A percentile compares a stretch with the other conserved stretches of the same genome.
Evolutionary conservation across 1,284 basidiomycete genomes (phyloP).

Genomic region (Trametes versicolor): DNA sequence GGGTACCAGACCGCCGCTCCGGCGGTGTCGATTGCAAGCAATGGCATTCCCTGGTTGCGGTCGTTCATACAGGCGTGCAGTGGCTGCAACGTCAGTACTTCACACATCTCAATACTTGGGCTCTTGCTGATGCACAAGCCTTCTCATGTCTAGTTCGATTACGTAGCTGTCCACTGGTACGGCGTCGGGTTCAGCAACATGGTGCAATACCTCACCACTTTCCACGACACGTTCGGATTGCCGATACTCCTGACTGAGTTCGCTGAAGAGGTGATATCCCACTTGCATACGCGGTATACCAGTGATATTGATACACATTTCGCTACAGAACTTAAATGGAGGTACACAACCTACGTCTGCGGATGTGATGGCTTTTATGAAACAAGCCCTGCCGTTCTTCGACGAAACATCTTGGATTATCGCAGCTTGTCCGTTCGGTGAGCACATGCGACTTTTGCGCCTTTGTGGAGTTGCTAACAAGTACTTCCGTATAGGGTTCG

Average conservation of each 20-base stretch:
- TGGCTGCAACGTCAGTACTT: constrained; percentile 60
- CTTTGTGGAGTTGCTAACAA: background rate
- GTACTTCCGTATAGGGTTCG: constrained; percentile 56
- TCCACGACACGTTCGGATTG: constrained; percentile 50
- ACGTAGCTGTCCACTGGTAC: constrained; percentile 69
- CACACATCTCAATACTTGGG: background rate
- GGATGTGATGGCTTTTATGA: constrained; percentile 68
- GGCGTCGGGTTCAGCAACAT: constrained; percentile 59
- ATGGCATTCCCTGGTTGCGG: constrained; percentile 69
- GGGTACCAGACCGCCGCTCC: constrained; percentile 74
- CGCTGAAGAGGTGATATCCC: constrained; percentile 72
- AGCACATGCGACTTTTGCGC: constrained; percentile 33
- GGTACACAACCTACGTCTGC: constrained; percentile 58
- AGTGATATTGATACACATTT: constrained; percentile 10
- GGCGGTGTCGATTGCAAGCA: constrained; percentile 67
- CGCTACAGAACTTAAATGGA: constrained; percentile 66
- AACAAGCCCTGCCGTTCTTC: constrained; percentile 62
- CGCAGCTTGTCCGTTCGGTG: constrained; percentile 78
- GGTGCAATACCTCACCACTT: constrained; percentile 58
- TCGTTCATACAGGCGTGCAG: constrained; percentile 63
- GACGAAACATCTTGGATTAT: constrained; percentile 63
- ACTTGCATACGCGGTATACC: background rate
- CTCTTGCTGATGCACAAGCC: background rate
- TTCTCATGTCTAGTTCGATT: constrained; percentile 54
- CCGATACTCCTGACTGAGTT: constrained; percentile 76